Evolutionary conservation across 768 basidiomycete genomes (phyloP).

Genomic region (Bullera alba): DNA sequence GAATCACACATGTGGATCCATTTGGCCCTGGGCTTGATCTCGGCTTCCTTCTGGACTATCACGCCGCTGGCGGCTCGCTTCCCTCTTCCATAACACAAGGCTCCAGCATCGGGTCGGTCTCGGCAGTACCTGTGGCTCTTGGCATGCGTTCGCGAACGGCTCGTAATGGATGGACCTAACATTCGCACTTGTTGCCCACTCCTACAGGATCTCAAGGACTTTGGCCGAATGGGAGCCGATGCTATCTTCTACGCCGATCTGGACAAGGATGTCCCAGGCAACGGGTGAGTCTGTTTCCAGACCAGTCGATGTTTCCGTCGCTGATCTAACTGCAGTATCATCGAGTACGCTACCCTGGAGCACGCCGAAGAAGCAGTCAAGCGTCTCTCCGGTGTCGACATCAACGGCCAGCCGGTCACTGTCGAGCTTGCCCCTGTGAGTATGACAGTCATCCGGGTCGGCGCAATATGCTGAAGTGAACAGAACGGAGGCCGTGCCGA

Average conservation of each 20-base stretch:
- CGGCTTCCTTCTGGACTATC: background rate
- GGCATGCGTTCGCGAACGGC: no score
- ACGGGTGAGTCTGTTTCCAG: conserved; percentile 66
- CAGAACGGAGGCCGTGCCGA: conserved; percentile 9
- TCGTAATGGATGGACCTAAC: background rate
- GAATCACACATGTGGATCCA: no score
- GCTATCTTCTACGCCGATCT: conserved; percentile 86
- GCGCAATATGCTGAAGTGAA: conserved; percentile 51
- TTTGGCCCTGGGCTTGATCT: background rate
- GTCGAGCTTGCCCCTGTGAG: conserved; percentile 20
- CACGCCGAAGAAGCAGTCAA: conserved; percentile 92
- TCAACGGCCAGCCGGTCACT: conserved; percentile 49
- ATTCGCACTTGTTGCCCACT: background rate
- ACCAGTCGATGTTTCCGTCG: no score
- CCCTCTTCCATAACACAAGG: no score
- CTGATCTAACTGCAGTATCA: conserved; percentile 57
- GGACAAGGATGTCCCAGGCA: conserved; percentile 73
- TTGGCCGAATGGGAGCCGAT: conserved; percentile 85
- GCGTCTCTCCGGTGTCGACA: conserved; percentile 75
- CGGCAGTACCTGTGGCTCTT: no score
- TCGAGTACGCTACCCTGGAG: conserved; percentile 80
- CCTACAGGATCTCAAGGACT: conserved; percentile 88
- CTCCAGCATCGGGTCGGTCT: no score
- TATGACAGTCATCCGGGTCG: conserved; percentile 2
- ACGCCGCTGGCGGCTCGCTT: no score